Evolutionary conservation across 2,329 filamentous ascomycete genomes (phyloP), one percentile per base, ranked within the genome.

Genomic region (Arthrobotrys iridis): DNA sequence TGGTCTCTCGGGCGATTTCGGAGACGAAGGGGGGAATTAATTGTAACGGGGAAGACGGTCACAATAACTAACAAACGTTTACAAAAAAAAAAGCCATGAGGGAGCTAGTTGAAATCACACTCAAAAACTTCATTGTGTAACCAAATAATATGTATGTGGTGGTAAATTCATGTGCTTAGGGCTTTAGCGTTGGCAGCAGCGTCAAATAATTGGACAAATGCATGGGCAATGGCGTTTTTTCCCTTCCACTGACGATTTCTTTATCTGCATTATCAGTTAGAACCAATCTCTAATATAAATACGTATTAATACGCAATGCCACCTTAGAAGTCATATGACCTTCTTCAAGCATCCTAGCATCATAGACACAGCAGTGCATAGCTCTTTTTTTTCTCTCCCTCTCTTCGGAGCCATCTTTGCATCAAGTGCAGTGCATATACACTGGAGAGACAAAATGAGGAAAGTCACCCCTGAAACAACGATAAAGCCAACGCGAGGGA

Each of bases 271-370:
- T 55, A 55, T 55, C 50, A 52, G n/a, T 37, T 30, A 18, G 50
- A 37, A 22, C n/a, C 0, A 37, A 37, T 37, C 15, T 35, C 4
- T n/a, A 7, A 20, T n/a, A 37, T 55, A 55, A 20, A 55, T 55
- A 55, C 50, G 50, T n/a, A 37, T 55, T 37, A 20, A 55, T 55
- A 55, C 50, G 50, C 30, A 55, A 55, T 55, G 50, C 10, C 18
- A 55, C 50, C 15, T 55, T 52, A 8, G 24, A 26, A 26, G 18
- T 70, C 57, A 70, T 62, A 62, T 70, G 65, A 62, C 65, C 65
- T 70, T 66, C 35, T 57, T 13, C 11, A 57, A 66, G 6, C 28
- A 41, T 46, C 24, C 40, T 37, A 59, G 26, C 52, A 48, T 30
- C 15, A 18, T 5, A 13, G 11, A 3, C 24, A 13, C 13, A 58